These are phyloP conservation scores for Agaricus sinodeliciosus DNA, from an alignment of 768 basidiomycete genomes.

Conservation along the genomic window DNA sequence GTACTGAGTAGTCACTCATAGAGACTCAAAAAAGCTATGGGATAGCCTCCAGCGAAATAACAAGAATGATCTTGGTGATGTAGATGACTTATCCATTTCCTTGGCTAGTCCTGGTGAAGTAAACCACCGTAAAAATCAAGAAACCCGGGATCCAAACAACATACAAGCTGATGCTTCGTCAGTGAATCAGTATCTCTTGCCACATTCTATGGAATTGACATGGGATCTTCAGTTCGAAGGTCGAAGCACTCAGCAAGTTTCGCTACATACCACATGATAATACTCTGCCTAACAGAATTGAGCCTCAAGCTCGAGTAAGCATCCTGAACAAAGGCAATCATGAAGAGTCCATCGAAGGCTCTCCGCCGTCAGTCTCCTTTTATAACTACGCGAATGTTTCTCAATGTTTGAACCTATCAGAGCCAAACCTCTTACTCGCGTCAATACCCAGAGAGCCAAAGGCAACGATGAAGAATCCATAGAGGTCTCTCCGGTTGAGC, in stretches of 20 bases:
- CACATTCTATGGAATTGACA: not conserved
- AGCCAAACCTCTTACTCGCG: too few relatives aligned
- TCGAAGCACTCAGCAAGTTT: not conserved
- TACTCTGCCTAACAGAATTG: not conserved
- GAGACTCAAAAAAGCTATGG: not conserved
- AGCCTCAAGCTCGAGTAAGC: not conserved
- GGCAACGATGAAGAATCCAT: not conserved
- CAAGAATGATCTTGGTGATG: not conserved
- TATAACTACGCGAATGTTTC: not conserved
- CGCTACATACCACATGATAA: not conserved
- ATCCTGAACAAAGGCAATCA: not conserved
- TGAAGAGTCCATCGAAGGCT: not conserved
- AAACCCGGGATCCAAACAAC: not conserved
- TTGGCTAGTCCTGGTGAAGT: not conserved
- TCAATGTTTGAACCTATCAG: not conserved
- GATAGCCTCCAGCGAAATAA: not conserved
- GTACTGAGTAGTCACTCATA: not conserved
- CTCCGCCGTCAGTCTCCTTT: not conserved
- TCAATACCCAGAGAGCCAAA: not conserved
- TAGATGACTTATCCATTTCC: not conserved
- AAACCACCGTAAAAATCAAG: not conserved
- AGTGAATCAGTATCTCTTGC: not conserved
- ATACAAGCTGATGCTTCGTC: not conserved
- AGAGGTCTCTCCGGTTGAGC: not conserved
- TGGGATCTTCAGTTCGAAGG: not conserved